Conservation (phyloP, 768 basidiomycete genomes). For the Leccinum pellstonianum region DNA sequence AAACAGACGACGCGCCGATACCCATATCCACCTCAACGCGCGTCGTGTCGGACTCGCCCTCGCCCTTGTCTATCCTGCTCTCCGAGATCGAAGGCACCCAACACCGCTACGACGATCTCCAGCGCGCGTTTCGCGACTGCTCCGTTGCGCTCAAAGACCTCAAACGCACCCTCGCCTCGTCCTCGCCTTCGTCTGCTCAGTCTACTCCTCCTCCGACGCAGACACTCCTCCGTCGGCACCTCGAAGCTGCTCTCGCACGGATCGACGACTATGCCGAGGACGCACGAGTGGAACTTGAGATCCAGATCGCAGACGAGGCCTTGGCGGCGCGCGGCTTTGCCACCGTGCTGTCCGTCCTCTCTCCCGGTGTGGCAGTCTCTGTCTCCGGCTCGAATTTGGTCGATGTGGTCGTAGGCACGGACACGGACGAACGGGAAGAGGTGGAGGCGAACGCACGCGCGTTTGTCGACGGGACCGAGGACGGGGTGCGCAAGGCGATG, state of each 20-base stretch:
- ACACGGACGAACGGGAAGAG: slow-evolving; percentile 31
- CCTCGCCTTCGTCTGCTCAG: slow-evolving; percentile 2
- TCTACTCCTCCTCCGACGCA: not conserved
- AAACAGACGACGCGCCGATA: not conserved
- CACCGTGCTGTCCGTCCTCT: slow-evolving; percentile 58
- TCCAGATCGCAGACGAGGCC: slow-evolving; percentile 69
- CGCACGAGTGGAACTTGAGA: slow-evolving; percentile 79
- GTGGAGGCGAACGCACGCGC: slow-evolving; percentile 48
- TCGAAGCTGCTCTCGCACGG: slow-evolving; percentile 56
- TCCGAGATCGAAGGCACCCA: slow-evolving; percentile 42
- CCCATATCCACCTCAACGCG: not conserved
- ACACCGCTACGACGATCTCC: slow-evolving; percentile 59
- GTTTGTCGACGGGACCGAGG: slow-evolving; percentile 33
- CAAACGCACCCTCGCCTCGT: slow-evolving; percentile 29
- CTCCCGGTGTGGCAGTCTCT: slow-evolving; percentile 36
- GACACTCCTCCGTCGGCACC: slow-evolving; percentile 21
- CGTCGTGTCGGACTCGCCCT: not conserved
- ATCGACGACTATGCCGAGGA: slow-evolving; percentile 78
- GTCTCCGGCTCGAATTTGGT: not conserved
- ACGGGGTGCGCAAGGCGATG: slow-evolving; percentile 36
- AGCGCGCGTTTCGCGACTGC: slow-evolving; percentile 66
- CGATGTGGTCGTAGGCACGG: not conserved
- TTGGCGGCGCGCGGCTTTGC: slow-evolving; percentile 65
- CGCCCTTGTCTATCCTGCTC: slow-evolving; percentile 39
- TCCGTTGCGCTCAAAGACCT: slow-evolving; percentile 64